Base-by-base conservation (phyloP, 768 basidiomycete species). In the Russula olivacea region DNA sequence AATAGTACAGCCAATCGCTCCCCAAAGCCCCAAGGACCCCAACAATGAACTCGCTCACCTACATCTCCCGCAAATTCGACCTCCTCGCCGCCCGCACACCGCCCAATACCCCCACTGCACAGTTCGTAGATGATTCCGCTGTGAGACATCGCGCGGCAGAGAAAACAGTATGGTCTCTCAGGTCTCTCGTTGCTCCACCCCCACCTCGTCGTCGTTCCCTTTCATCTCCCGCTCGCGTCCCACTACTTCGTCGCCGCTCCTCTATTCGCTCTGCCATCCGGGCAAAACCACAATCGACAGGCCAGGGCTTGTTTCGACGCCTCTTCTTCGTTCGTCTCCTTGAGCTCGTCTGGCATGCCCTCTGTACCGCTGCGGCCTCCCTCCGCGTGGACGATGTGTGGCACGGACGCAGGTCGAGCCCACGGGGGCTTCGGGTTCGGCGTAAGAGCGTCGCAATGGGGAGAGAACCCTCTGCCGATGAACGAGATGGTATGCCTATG, bases 41-140 rank as follows among this genome's bases (percentile, higher is more conserved):
- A 28, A 63, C 66, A 34, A 93, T 93, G 91, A 92, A 93, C 78
- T 88, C 88, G 69, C 83, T 93, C 70, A 79, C 82, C 19, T 86
- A 89, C 75, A 79, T 93, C 65, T 89, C 91, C 68, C 86, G 87
- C 71, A 87, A 90, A 73, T 85, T 91, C 79, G 89, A 93, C 77
- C 84, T 83, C 65, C 76, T 89, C 68, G 85, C 86, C 62, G 76
- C 85, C 54, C 79, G 79, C 68, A 78, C 84, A 48, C 82, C 83
- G 30, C 81, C 86, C 17, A 80, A 83, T 43, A 82, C 85, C 1
- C 82, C 84, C 48, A 74, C 76, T 50, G 69, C 75, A 50, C 76
- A 79, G 30, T 72, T 72, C 28, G 48, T 58, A 25, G 66, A 50
- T 19, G 34, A 54, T 56, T 32, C 57, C 21, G 21, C 19, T 2